Conservation (phyloP, 148 eudicot species). For the Chenopodium suecicum region DNA sequence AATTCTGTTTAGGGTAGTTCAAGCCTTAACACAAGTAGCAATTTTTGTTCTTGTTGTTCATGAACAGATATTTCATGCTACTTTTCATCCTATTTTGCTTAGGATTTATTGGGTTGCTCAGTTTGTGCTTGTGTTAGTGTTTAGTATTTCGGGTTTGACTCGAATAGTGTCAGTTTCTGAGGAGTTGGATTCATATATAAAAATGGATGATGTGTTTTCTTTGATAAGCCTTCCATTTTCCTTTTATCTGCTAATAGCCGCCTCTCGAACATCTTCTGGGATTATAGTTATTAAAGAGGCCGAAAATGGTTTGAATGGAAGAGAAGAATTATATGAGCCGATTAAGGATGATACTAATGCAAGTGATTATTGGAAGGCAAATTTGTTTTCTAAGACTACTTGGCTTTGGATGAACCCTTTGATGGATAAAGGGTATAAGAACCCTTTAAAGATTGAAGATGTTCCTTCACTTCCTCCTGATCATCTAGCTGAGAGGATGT, state of each 20-base stretch:
- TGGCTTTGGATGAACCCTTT: conserved; percentile 47
- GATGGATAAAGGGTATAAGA: conserved; percentile 33
- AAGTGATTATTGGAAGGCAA: conserved; percentile 40
- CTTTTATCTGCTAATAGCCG: conserved; percentile 29
- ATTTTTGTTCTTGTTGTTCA: conserved; percentile 44
- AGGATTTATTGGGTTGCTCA: conserved; percentile 49
- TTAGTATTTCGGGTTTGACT: conserved; percentile 27
- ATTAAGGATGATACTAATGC: conserved; percentile 21
- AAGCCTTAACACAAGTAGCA: conserved; percentile 41
- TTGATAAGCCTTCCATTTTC: conserved; percentile 36
- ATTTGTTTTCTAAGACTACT: conserved; percentile 28
- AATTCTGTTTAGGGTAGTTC: conserved; percentile 40
- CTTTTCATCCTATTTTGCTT: conserved; percentile 45
- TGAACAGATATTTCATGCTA: conserved; percentile 48
- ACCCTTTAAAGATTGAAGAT: conserved; percentile 38
- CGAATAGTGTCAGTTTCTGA: conserved; percentile 24
- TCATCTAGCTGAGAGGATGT: conserved; percentile 68
- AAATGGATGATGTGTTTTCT: conserved; percentile 40
- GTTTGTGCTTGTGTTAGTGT: conserved; percentile 36
- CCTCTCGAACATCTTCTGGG: conserved; percentile 39
- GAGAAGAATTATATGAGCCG: conserved; percentile 4
- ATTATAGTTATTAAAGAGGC: conserved; percentile 22
- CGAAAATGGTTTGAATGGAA: conserved; percentile 15
- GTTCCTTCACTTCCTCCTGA: conserved; percentile 71
- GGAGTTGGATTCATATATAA: conserved; percentile 17